Base-by-base conservation (phyloP, 2,329 filamentous ascomycete genomes). In the Penicillium oxalicum region DNA sequence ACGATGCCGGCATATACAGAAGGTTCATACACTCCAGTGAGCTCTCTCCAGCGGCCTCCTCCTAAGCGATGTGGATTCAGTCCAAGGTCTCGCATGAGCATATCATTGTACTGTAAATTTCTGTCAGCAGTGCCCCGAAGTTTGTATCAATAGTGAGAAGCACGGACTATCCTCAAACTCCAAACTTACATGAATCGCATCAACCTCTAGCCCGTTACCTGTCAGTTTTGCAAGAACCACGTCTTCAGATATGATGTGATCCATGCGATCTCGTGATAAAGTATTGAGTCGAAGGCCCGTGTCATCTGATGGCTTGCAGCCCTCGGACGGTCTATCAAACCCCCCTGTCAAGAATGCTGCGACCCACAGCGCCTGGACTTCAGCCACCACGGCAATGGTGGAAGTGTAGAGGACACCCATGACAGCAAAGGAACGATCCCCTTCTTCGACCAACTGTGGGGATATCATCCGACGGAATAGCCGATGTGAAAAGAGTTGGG, bases 401-500 rank as follows among this genome's bases (percentile, higher is more conserved):
- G 54, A 57, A 11, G 54, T 54, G 18, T 56, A 40, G 4, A 62
- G 29, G 7, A 56, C 40, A 1, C 59, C 58, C 1, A 61, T 39
- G 1, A 47, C 44, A 9, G 54, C 57, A 40, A 62, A 57, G 1
- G 56, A 59, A 9, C 58, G 57, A 35, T 61, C 59, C 3, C 59
- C 59, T 34, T 54, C 43, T 24, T 54, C 52, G 5, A 59, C 55
- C 8, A 60, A 25, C 8, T 55, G 48, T 2, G 59, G 56, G 1
- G 56, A 47, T 5, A 58, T 54, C 57, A 61, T 61, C 1, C 58
- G 57, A n/a, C 58, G 59, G 40, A 60, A 61, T 3, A 62, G 49
- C 4, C 58, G 55, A 42, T 59, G 56, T 3, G 52, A 43, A 1
- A 56, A 9, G 9, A 52, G n/a, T 9, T 47, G 40, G 4, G 35